Evolutionary conservation across 352 stramenopile species (phyloP), one percentile per base, ranked within the genome.

Genomic region (Phytophthora megakarya): DNA sequence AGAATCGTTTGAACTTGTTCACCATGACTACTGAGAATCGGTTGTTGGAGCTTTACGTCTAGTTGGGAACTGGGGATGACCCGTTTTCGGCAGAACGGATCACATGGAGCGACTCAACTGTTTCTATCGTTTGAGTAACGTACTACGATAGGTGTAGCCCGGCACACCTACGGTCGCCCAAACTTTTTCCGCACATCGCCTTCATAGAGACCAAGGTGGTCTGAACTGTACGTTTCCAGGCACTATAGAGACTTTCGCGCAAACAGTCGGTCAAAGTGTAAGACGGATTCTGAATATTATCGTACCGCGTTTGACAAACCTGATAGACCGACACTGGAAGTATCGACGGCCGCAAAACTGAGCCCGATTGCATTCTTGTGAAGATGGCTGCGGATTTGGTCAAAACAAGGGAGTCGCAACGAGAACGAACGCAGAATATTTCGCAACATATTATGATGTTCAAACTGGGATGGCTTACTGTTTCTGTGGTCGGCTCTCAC

Each of bases 1-100:
- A 80, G 43, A 85, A 85, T 9, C 63, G 67, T 45, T 73, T 75
- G 52, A 85, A 60, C 51, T 81, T 85, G 66, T 83, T 83, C 33
- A 81, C 74, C 76, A 85, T 85, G 46, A 16, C n/a, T n/a, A n/a
- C n/a, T n/a, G 26, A 45, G 11, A 13, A 28, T 6, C 3, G 22
- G 39, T n/a, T 16, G 7, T 45, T 45, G 18, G 39, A 45, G 39
- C 19, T 26, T 8, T 45, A 45, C 39, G 18, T 35, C 30, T 35
- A 35, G 30, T 35, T 35, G 30, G 3, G 30, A 35, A 35, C 30
- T 35, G 30, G 30, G 30, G 8, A 12, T 12, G 13, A 12, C 30
- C 30, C 30, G 1, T 7, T 35, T n/a, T n/a, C n/a, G n/a, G n/a
- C n/a, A n/a, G n/a, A n/a, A n/a, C n/a, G n/a, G n/a, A n/a, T n/a